Conservation (phyloP, 2,329 filamentous ascomycete genomes). For the Nemania serpens region DNA sequence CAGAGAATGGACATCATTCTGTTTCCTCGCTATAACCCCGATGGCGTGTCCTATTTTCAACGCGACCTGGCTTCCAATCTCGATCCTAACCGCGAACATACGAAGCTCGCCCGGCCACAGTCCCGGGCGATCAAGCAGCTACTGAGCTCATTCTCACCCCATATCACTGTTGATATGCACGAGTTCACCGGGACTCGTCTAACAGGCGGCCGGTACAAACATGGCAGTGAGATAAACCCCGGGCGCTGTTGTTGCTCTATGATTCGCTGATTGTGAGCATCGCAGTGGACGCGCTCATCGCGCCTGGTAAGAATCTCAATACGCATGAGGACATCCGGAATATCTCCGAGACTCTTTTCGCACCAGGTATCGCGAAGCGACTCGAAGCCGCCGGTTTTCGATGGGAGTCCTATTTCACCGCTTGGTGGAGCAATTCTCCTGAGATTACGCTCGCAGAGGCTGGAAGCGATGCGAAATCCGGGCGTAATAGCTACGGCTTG, state of each 20-base stretch:
- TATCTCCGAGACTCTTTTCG: conserved; percentile 37
- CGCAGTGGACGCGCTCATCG: conserved; percentile 38
- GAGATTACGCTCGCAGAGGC: conserved; percentile 34
- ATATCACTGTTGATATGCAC: conserved; percentile 43
- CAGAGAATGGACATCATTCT: conserved; percentile 33
- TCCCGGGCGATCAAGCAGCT: conserved; percentile 39
- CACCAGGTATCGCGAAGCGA: conserved; percentile 34
- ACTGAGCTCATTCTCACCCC: conserved; percentile 39
- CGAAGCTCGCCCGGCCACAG: conserved; percentile 40
- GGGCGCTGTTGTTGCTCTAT: not conserved
- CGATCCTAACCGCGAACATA: conserved; percentile 39
- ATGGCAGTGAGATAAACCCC: conserved; percentile 27
- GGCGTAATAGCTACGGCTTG: conserved; percentile 34
- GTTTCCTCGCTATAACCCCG: conserved; percentile 37
- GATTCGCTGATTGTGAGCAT: conserved; percentile 3
- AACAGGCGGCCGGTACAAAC: conserved; percentile 36
- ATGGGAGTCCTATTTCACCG: conserved; percentile 43
- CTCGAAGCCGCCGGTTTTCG: conserved; percentile 38
- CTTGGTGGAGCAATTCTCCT: conserved; percentile 12
- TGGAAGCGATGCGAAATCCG: conserved; percentile 35
- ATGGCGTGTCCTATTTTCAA: conserved; percentile 39
- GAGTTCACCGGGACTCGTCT: conserved; percentile 40
- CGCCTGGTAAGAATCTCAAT: conserved; percentile 39
- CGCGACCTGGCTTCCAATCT: conserved; percentile 36
- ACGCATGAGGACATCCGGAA: conserved; percentile 40